These are phyloP conservation scores for Dothiorella sarmentorum DNA, from an alignment of 2,329 filamentous ascomycete genomes.

Conservation along the genomic window DNA sequence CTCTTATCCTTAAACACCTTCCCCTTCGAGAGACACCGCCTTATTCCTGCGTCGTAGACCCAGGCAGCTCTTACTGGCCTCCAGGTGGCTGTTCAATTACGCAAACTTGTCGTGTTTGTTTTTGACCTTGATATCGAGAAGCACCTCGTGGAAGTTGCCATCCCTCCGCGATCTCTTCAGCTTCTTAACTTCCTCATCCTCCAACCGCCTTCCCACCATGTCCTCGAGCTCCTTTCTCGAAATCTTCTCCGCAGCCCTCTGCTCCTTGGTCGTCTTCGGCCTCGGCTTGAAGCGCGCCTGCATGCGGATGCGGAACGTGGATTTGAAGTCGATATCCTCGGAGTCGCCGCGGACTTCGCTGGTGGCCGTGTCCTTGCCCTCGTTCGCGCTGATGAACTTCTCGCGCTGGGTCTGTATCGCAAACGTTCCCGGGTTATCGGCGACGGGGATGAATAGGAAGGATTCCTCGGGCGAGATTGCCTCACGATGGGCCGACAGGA, in stretches of 20 bases:
- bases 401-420: slow-evolving; percentile 70
- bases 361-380: slow-evolving; percentile 29
- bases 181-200: slow-evolving; percentile 81
- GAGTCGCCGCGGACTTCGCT: slow-evolving; percentile 73
- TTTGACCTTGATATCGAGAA: slow-evolving; percentile 86
- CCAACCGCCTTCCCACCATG: slow-evolving; percentile 68
- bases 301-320: slow-evolving; percentile 81
- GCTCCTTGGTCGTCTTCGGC: slow-evolving; percentile 74
- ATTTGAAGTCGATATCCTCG: slow-evolving; percentile 62
- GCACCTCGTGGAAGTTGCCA: slow-evolving; percentile 82
- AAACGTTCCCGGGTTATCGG: slow-evolving; percentile 68
- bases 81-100: slow-evolving; percentile 23
- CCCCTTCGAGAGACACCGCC: neutral
- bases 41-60: neutral
- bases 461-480: slow-evolving; percentile 82
- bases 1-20: neutral
- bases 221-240: slow-evolving; percentile 80
- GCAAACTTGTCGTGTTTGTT: slow-evolving; percentile 85
- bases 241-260: slow-evolving; percentile 80
- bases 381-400: slow-evolving; percentile 62
- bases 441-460: slow-evolving; percentile 61
- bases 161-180: slow-evolving; percentile 80
- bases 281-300: slow-evolving; percentile 90
- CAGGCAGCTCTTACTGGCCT: neutral
- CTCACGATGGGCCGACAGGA: slow-evolving; percentile 71